Evolutionary conservation across 2,329 filamentous ascomycete genomes (phyloP).

Genomic region (Talaromyces verruculosus): DNA sequence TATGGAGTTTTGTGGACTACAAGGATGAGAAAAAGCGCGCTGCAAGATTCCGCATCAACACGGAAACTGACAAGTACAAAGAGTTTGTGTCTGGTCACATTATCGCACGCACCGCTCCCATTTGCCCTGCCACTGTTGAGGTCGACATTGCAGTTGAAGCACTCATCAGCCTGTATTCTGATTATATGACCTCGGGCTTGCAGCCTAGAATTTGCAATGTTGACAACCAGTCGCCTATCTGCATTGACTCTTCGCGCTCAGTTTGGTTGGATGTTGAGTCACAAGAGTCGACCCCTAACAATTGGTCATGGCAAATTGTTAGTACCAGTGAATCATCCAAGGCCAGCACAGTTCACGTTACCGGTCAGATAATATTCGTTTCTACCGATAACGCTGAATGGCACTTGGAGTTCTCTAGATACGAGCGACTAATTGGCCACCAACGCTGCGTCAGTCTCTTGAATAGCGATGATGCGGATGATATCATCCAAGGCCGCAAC

Average conservation of each 20-base stretch:
- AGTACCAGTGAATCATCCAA: slow-evolving; percentile 18
- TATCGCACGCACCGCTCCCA: slow-evolving; percentile 42
- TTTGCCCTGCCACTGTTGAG: slow-evolving; percentile 43
- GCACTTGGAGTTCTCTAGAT: slow-evolving; percentile 31
- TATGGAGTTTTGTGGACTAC: slow-evolving; percentile 32
- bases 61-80: slow-evolving; percentile 36
- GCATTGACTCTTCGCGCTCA: slow-evolving; percentile 30
- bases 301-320: slow-evolving; percentile 34
- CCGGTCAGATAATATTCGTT: slow-evolving; percentile 29
- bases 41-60: slow-evolving; percentile 47
- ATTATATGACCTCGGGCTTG: slow-evolving; percentile 23
- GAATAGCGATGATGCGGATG: slow-evolving; percentile 22
- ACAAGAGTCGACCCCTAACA: slow-evolving; percentile 18
- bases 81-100: slow-evolving; percentile 40
- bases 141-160: slow-evolving; percentile 38
- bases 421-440: slow-evolving; percentile 37
- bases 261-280: slow-evolving; percentile 34
- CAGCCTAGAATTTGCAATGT: slow-evolving; percentile 35
- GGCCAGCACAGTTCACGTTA: slow-evolving; percentile 27
- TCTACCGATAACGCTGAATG: slow-evolving; percentile 23
- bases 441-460: slow-evolving; percentile 26
- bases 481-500: slow-evolving; percentile 25
- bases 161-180: slow-evolving; percentile 33
- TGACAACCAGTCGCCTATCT: slow-evolving; percentile 36
- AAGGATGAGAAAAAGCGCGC: slow-evolving; percentile 12